A percentile compares a stretch with the other conserved stretches of the same genome.
Conservation (phyloP, 192 early-diverging fungal species). For the Entomortierella parvispora region DNA sequence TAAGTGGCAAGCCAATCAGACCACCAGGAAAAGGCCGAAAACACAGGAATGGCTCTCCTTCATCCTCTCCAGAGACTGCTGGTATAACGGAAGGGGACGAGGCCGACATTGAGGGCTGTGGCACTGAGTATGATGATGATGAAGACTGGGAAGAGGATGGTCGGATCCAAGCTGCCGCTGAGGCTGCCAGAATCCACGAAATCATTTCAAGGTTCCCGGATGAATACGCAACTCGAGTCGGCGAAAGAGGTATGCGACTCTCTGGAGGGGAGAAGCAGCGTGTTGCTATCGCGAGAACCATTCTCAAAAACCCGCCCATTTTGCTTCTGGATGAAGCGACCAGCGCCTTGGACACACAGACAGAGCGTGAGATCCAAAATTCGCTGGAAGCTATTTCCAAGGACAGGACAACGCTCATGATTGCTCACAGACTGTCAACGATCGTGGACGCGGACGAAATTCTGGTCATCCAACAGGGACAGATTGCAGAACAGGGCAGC, state of each 20-base stretch:
- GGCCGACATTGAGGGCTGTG: slow-evolving; percentile 53
- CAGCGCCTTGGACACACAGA: slow-evolving; percentile 69
- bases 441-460: slow-evolving; percentile 87
- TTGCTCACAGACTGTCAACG: slow-evolving; percentile 89
- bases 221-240: slow-evolving; percentile 78
- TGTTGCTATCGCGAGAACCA: slow-evolving; percentile 88
- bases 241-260: slow-evolving; percentile 79
- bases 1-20: slow-evolving; percentile 21
- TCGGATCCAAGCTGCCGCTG: slow-evolving; percentile 72
- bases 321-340: slow-evolving; percentile 74
- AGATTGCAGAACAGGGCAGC: slow-evolving; percentile 81
- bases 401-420: slow-evolving; percentile 84
- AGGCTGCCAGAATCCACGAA: slow-evolving; percentile 86
- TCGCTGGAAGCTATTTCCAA: slow-evolving; percentile 79
- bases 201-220: slow-evolving; percentile 79
- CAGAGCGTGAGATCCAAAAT: slow-evolving; percentile 76
- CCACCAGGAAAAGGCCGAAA: slow-evolving; percentile 2
- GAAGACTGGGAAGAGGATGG: slow-evolving; percentile 48
- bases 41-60: slow-evolving; percentile 2
- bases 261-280: slow-evolving; percentile 93
- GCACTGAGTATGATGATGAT: slow-evolving; percentile 31
- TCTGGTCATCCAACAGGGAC: slow-evolving; percentile 82
- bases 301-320: slow-evolving; percentile 74
- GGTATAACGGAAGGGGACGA: slow-evolving; percentile 68
- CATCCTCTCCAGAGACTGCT: slow-evolving; percentile 4